These are phyloP conservation scores for Globisporangium barbulae DNA, from an alignment of 352 stramenopile species.

Conservation along the genomic window DNA sequence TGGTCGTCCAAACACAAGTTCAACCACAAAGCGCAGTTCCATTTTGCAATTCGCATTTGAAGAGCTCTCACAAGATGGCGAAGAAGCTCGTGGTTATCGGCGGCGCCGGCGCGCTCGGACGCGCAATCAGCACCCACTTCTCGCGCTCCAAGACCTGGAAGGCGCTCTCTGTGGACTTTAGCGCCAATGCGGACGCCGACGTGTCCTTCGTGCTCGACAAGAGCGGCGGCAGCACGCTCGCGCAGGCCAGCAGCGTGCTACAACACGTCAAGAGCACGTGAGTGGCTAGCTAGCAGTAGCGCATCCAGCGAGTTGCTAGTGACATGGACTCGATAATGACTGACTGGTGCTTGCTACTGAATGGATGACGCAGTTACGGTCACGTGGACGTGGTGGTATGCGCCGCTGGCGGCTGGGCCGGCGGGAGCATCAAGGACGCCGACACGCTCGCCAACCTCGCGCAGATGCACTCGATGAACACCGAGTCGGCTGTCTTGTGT, in stretches of 20 bases:
- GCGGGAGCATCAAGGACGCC: constrained; percentile 63
- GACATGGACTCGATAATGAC: background rate
- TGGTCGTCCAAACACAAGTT: background rate
- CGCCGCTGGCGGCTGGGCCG: constrained; percentile 75
- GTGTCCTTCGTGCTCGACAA: constrained; percentile 47
- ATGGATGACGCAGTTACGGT: constrained; percentile 28
- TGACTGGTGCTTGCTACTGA: constrained; percentile 12
- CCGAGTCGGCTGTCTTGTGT: constrained; percentile 60
- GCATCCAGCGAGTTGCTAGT: background rate
- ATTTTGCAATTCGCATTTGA: constrained; percentile 3
- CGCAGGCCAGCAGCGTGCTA: constrained; percentile 49
- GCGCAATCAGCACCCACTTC: constrained; percentile 62
- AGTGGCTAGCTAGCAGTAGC: background rate
- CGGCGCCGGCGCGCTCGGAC: constrained; percentile 68
- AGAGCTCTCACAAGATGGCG: constrained; percentile 14
- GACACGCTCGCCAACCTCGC: constrained; percentile 61
- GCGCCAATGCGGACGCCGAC: constrained; percentile 47
- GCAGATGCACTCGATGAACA: constrained; percentile 78
- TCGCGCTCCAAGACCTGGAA: constrained; percentile 51
- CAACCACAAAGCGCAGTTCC: background rate
- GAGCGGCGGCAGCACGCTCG: constrained; percentile 33
- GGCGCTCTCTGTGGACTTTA: constrained; percentile 70
- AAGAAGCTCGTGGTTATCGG: constrained; percentile 80
- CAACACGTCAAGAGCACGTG: constrained; percentile 50
- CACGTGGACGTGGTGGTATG: constrained; percentile 78